Conservation (phyloP, 371 early-diverging fungal species). For the Rhizomucor pusillus region DNA sequence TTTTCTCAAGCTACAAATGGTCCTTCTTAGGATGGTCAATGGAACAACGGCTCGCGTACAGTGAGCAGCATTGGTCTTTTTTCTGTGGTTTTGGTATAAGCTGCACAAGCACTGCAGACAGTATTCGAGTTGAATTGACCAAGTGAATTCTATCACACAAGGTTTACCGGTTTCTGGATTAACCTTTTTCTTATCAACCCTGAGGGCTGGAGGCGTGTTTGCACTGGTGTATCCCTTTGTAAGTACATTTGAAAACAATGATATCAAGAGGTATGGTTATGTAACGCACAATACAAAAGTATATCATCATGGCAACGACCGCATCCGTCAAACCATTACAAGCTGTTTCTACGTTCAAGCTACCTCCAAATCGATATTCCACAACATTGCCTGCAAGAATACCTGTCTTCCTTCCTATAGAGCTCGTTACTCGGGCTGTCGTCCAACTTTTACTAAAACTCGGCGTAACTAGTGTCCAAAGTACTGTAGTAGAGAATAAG, state of each 20-base stretch:
- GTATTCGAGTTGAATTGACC: too few species aligned
- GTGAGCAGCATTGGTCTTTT: constrained; percentile 51
- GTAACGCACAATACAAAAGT: constrained; percentile 14
- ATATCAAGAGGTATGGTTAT: background rate
- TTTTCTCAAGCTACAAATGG: constrained; percentile 41
- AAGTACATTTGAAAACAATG: constrained; percentile 11
- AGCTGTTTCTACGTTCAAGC: too few species aligned
- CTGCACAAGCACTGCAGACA: too few species aligned
- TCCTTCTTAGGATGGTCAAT: constrained; percentile 38
- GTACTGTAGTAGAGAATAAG: constrained; percentile 6
- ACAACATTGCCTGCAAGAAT: constrained; percentile 4
- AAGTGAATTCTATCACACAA: constrained; percentile 5
- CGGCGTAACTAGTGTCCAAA: background rate
- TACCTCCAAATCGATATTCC: background rate
- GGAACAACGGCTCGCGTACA: constrained; percentile 39
- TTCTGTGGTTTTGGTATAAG: constrained; percentile 47
- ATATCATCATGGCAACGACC: constrained; percentile 45
- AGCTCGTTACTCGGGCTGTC: background rate
- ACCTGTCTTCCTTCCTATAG: constrained; percentile 13
- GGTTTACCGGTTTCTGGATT: constrained; percentile 37
- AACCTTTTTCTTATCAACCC: constrained; percentile 43
- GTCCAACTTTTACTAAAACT: background rate
- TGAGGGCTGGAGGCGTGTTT: constrained; percentile 45
- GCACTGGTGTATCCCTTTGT: constrained; percentile 50
- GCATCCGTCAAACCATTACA: constrained; percentile 26